Conservation (phyloP, 257 asterid genomes). For the Solanum acaule region DNA sequence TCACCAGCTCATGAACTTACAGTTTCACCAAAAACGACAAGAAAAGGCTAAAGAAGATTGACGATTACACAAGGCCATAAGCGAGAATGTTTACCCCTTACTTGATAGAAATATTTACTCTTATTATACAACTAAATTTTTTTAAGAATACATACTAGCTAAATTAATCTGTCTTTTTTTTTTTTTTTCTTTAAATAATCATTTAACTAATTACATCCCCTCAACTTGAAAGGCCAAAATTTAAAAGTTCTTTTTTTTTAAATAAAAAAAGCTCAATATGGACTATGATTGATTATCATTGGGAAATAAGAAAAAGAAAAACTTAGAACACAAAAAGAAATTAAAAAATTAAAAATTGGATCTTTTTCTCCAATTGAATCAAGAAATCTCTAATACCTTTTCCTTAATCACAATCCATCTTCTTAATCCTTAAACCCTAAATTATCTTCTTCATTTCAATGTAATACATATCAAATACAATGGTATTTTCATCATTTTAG, state of each 20-base stretch:
- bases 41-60: no score
- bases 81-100: neutral
- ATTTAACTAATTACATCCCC: neutral
- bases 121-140: no score
- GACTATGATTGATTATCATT: neutral
- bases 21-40: neutral
- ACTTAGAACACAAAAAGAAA: neutral
- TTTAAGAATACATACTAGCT: neutral
- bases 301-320: no score
- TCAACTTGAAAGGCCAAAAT: neutral
- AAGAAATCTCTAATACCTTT: neutral
- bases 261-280: neutral
- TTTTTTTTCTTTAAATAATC: no score
- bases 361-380: neutral
- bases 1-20: no score
- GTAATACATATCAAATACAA: neutral
- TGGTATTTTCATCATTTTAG: neutral
- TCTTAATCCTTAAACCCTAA: neutral
- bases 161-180: no score
- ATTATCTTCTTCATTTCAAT: constrained; percentile 10
- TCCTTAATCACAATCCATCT: neutral
- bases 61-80: neutral
- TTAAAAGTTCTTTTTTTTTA: no score
- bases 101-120: neutral
- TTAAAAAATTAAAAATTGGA: neutral